phyloP scores from a whole-genome alignment of 192 early-diverging fungal species.

The Coemansia sp. region DNA sequence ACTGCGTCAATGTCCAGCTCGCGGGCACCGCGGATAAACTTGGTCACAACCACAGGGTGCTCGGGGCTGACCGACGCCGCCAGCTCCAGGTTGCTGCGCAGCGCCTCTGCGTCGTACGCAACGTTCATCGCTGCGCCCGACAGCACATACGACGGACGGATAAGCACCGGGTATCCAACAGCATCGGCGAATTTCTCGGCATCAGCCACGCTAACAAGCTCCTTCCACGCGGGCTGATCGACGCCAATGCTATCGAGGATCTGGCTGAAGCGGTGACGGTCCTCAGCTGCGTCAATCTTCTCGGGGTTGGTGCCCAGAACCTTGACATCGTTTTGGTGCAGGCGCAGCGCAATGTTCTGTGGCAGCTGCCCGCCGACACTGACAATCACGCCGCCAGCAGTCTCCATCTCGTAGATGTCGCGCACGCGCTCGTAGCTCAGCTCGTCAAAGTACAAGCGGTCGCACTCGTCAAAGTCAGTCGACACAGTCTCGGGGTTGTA shows the following conservation, averaged over 20 bases:
- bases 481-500: constrained; percentile 99
- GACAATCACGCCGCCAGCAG: constrained; percentile 81
- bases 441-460: constrained; percentile 98
- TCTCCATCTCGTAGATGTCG: constrained; percentile 92
- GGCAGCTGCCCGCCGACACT: constrained; percentile 94
- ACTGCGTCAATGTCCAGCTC: constrained; percentile 97
- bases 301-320: constrained; percentile 88
- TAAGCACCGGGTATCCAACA: constrained; percentile 91
- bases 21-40: constrained; percentile 91
- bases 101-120: constrained; percentile 72
- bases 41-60: constrained; percentile 96
- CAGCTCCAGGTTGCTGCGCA: constrained; percentile 71
- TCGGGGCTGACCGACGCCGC: constrained; percentile 88
- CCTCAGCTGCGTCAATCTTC: constrained; percentile 91
- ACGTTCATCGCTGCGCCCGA: constrained; percentile 99
- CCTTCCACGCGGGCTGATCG: constrained; percentile 97
- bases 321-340: constrained; percentile 74
- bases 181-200: constrained; percentile 80
- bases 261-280: constrained; percentile 93
- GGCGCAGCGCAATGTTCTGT: constrained; percentile 91
- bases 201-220: constrained; percentile 78
- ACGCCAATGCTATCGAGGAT: constrained; percentile 90
- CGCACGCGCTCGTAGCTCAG: constrained; percentile 90
- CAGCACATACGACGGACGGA: constrained; percentile 94
- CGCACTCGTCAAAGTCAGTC: constrained; percentile 97